A percentile compares a stretch with the other conserved stretches of the same genome.
These are phyloP conservation scores for Acanthochlamys bracteata DNA, from an alignment of 106 monocot genomes.

Conservation along the genomic window DNA sequence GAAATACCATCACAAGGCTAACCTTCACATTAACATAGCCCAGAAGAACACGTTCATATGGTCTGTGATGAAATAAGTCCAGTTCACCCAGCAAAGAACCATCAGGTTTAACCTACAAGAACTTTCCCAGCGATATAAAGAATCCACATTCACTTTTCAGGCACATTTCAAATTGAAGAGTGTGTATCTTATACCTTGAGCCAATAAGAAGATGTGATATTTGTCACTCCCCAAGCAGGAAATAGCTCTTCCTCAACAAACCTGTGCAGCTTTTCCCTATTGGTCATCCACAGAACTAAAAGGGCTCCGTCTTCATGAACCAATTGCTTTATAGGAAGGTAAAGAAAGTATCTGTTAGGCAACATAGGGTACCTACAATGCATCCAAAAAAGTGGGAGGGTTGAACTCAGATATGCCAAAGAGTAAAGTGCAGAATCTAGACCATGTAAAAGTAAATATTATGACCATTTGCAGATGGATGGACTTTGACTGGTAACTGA, in stretches of 20 bases:
- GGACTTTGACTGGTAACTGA: no score
- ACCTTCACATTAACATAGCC: slow-evolving; percentile 70
- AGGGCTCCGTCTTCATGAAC: slow-evolving; percentile 79
- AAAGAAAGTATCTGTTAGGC: slow-evolving; percentile 69
- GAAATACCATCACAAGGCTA: neutral
- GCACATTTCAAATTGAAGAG: no score
- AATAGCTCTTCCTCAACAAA: slow-evolving; percentile 88
- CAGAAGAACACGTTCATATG: slow-evolving; percentile 78
- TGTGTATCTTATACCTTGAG: slow-evolving; percentile 51
- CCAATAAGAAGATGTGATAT: slow-evolving; percentile 58
- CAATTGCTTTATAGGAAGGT: slow-evolving; percentile 78
- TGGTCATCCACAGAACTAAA: slow-evolving; percentile 87
- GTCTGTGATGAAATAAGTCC: slow-evolving; percentile 93
- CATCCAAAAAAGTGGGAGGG: no score
- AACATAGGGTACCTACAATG: slow-evolving; percentile 72
- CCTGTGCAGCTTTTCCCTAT: slow-evolving; percentile 55
- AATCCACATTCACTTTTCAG: no score
- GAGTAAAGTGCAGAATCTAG: no score
- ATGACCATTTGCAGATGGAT: neutral
- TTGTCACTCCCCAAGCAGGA: slow-evolving; percentile 76
- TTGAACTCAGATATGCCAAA: no score
- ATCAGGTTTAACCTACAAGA: slow-evolving; percentile 63
- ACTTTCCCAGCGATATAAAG: neutral
- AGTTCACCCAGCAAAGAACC: slow-evolving; percentile 75
- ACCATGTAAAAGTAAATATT: no score